Conservation (phyloP, 164 flowering plant species). For the Annona cherimola region DNA sequence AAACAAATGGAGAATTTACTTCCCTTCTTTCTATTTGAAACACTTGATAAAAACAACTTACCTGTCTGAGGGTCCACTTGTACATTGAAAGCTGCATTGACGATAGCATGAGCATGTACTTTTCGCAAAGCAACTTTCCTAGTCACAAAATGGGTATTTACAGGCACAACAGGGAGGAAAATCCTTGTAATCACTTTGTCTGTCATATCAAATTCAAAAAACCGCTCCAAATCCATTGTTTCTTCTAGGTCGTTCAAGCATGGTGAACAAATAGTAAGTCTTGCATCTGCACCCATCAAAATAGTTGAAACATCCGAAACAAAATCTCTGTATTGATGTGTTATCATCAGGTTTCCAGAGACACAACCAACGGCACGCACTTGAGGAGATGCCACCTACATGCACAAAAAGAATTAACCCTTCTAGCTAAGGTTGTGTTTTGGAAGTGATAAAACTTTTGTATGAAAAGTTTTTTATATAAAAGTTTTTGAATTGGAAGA, state of each 20-base stretch:
- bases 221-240: conserved; percentile 3
- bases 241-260: conserved; percentile 1
- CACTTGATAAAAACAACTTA: neutral
- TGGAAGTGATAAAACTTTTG: too few species aligned
- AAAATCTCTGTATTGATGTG: conserved; percentile 10
- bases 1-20: neutral
- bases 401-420: neutral
- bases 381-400: conserved; percentile 10
- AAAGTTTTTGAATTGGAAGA: too few species aligned
- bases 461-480: too few species aligned
- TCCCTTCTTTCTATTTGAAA: neutral
- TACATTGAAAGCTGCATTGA: conserved; percentile 9
- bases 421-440: neutral
- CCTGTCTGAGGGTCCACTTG: conserved; percentile 7
- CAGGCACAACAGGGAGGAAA: conserved; percentile 5
- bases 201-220: conserved; percentile 6
- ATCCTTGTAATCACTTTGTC: neutral
- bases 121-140: conserved; percentile 9
- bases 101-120: conserved; percentile 9
- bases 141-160: conserved; percentile 1
- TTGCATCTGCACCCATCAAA: conserved; percentile 9
- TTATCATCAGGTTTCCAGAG: conserved; percentile 10
- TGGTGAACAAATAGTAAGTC: conserved; percentile 4
- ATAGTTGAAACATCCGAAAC: conserved; percentile 7
- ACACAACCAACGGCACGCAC: conserved; percentile 8